Percentiles rank a stretch among this genome's conserved stretches.
These are phyloP conservation scores for Fusarium sp. DNA, from an alignment of 2,329 filamentous ascomycete species.

Conservation along the genomic window DNA sequence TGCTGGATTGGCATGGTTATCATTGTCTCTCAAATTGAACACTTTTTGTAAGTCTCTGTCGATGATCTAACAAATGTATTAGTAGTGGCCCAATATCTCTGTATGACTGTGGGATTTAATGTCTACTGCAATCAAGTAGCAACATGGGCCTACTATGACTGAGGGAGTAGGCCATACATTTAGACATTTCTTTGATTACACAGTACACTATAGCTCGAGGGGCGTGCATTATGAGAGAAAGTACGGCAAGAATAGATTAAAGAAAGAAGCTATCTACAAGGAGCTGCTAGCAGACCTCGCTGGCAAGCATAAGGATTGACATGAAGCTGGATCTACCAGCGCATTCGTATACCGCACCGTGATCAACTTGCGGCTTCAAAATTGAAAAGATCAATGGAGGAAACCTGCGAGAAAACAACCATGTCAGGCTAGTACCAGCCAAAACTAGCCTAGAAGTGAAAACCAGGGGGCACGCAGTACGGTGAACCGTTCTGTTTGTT, in stretches of 20 bases:
- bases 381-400: neutral
- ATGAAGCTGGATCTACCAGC: too few relatives aligned
- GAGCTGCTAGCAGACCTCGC: neutral
- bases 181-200: neutral
- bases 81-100: too few relatives aligned
- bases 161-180: neutral
- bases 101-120: neutral
- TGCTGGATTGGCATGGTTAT: neutral
- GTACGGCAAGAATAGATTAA: neutral
- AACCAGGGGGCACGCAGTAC: too few relatives aligned
- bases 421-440: too few relatives aligned
- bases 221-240: neutral
- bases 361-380: too few relatives aligned
- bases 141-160: neutral
- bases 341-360: too few relatives aligned
- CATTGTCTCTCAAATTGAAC: neutral
- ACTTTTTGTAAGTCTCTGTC: neutral
- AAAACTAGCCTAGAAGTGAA: too few relatives aligned
- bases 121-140: neutral
- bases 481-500: too few relatives aligned
- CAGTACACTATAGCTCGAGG: too few relatives aligned
- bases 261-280: neutral
- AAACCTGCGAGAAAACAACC: too few relatives aligned
- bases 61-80: too few relatives aligned
- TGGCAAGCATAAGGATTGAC: neutral